A percentile compares a stretch with the other conserved stretches of the same genome.
These are phyloP conservation scores for Naganishia onofrii DNA, from an alignment of 768 basidiomycete genomes.

Conservation along the genomic window DNA sequence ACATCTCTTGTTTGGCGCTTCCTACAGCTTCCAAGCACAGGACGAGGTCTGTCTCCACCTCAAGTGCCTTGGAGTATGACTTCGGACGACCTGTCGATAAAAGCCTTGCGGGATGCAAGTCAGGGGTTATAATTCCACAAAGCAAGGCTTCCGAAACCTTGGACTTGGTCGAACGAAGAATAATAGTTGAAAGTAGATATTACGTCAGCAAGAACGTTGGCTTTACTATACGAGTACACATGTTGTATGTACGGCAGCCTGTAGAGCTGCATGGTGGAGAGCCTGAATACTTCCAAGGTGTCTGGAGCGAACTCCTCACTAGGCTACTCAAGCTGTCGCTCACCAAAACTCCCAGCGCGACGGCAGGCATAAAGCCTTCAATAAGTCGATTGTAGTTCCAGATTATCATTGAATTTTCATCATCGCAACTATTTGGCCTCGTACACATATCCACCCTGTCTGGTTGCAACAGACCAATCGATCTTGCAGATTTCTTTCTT, in stretches of 20 bases:
- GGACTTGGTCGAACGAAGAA: not conserved
- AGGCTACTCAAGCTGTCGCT: no score
- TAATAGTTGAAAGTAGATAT: not conserved
- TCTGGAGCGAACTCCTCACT: no score
- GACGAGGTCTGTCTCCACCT: not conserved
- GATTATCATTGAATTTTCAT: not conserved
- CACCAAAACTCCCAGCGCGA: no score
- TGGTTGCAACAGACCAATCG: slow-evolving; percentile 64
- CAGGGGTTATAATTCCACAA: no score
- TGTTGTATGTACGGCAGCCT: no score
- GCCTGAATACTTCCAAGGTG: no score
- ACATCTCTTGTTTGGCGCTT: not conserved
- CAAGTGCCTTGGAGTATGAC: no score
- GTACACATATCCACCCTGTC: slow-evolving; percentile 71
- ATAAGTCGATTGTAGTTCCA: not conserved
- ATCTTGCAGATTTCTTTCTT: slow-evolving; percentile 62
- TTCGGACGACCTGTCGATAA: not conserved
- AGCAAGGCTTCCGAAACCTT: not conserved
- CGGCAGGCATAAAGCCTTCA: not conserved
- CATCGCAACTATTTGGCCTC: slow-evolving; percentile 36
- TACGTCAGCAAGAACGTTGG: slow-evolving; percentile 23
- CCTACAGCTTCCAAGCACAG: not conserved
- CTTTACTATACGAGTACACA: no score
- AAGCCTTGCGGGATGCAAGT: no score
- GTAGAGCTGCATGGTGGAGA: no score